Evolutionary conservation across 305 asterid species (phyloP).

Genomic region (Nicotiana rustica): DNA sequence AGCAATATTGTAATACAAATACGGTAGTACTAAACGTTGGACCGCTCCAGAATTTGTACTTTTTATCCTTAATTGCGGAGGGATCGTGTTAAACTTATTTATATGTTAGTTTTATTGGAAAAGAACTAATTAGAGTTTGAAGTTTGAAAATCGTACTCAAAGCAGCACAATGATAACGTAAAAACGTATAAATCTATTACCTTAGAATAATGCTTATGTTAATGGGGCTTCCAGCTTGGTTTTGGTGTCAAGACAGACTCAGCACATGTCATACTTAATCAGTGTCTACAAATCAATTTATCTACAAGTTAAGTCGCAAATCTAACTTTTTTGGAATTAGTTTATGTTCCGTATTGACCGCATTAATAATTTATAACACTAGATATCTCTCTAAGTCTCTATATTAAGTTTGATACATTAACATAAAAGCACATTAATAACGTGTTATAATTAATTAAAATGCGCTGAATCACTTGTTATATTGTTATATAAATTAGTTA

Average conservation of each 20-base stretch:
- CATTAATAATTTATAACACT: no score
- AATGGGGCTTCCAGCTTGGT: slow-evolving; percentile 33
- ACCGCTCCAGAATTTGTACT: neutral
- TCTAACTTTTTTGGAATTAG: no score
- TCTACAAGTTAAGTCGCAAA: no score
- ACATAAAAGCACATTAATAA: no score
- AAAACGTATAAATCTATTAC: neutral
- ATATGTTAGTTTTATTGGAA: neutral
- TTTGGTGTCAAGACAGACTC: slow-evolving; percentile 31
- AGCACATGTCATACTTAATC: slow-evolving; percentile 18
- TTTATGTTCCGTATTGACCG: no score
- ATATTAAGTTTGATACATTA: no score
- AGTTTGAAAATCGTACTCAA: neutral
- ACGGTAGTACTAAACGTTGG: neutral
- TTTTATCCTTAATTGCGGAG: slow-evolving; percentile 7
- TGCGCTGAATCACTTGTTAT: no score
- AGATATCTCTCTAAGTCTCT: no score
- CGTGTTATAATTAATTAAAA: no score
- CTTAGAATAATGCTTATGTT: slow-evolving; percentile 13
- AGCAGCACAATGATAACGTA: neutral
- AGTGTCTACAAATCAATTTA: neutral
- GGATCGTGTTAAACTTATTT: neutral
- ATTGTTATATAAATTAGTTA: no score
- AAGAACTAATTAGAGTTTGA: neutral
- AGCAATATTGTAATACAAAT: no score